Evolutionary conservation across 2,329 filamentous ascomycete species (phyloP).

Genomic region (Claviceps sp.): DNA sequence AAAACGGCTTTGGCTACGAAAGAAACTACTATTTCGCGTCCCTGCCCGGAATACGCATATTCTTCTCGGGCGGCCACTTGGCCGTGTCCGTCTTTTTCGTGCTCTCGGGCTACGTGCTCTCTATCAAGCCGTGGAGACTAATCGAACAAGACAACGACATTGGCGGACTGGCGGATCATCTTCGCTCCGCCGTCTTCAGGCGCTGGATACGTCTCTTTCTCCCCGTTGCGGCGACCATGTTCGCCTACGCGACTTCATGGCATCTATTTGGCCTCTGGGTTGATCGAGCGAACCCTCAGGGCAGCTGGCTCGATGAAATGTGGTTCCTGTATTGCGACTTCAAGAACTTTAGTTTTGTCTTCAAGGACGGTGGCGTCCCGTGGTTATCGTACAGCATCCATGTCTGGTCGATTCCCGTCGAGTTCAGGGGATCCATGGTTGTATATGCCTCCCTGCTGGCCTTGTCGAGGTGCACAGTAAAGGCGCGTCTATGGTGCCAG

Average conservation of each 20-base stretch:
- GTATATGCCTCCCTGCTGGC: slow-evolving; percentile 45
- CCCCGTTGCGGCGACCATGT: slow-evolving; percentile 40
- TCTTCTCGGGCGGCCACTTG: slow-evolving; percentile 50
- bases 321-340: slow-evolving; percentile 39
- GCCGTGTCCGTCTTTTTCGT: slow-evolving; percentile 45
- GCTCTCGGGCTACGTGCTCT: slow-evolving; percentile 44
- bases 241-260: slow-evolving; percentile 35
- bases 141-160: slow-evolving; percentile 29
- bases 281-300: slow-evolving; percentile 22
- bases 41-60: slow-evolving; percentile 43
- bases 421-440: slow-evolving; percentile 50
- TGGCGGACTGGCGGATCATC: slow-evolving; percentile 26
- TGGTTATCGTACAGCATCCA: slow-evolving; percentile 42
- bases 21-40: slow-evolving; percentile 33
- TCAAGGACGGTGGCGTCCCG: slow-evolving; percentile 40
- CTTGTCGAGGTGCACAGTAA: slow-evolving; percentile 39
- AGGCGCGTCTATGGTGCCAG: slow-evolving; percentile 41
- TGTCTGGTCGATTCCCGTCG: slow-evolving; percentile 50
- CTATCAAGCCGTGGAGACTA: slow-evolving; percentile 33
- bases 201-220: slow-evolving; percentile 36
- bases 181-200: slow-evolving; percentile 34
- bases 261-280: slow-evolving; percentile 38
- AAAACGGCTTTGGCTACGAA: slow-evolving; percentile 39
- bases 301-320: slow-evolving; percentile 33
- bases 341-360: slow-evolving; percentile 59